These are phyloP conservation scores for Auricularia heimuer DNA, from an alignment of 768 basidiomycete genomes.

Conservation along the genomic window DNA sequence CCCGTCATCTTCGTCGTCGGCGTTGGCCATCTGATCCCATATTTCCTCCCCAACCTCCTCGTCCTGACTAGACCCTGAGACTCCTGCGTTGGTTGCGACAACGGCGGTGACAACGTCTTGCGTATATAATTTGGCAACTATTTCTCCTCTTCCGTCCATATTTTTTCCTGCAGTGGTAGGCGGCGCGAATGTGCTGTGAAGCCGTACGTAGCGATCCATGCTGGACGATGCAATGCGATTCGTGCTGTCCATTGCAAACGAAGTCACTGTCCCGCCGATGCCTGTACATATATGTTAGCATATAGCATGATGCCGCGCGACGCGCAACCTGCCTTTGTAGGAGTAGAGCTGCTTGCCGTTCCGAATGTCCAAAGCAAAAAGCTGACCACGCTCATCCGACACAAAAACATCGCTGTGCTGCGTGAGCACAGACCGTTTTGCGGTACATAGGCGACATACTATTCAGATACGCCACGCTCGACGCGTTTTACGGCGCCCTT, in stretches of 20 bases:
- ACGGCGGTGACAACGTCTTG: constrained; percentile 4
- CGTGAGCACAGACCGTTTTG: background rate
- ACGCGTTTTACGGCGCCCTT: constrained; percentile 51
- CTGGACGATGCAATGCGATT: constrained; percentile 43
- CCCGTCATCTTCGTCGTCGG: constrained; percentile 28
- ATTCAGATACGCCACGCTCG: constrained; percentile 47
- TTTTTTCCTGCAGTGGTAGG: constrained; percentile 19
- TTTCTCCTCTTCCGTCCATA: constrained; percentile 1
- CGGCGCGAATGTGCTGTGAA: constrained; percentile 53
- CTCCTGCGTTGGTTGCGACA: constrained; percentile 5
- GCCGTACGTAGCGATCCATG: constrained; percentile 58
- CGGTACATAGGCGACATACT: constrained; percentile 39
- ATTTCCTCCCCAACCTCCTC: constrained; percentile 46
- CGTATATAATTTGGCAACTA: constrained; percentile 5
- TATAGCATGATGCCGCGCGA: background rate
- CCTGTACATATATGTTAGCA: constrained; percentile 29
- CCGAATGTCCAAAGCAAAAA: constrained; percentile 60
- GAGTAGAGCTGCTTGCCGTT: constrained; percentile 54
- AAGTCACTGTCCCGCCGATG: constrained; percentile 58
- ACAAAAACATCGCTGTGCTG: constrained; percentile 53
- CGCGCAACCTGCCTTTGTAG: constrained; percentile 45
- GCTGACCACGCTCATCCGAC: constrained; percentile 51
- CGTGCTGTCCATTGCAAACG: constrained; percentile 33
- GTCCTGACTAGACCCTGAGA: constrained; percentile 9
- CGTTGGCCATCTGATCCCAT: constrained; percentile 58